Evolutionary conservation across 1,139 yeast species (phyloP).

Genomic region (Nakaseomyces uthaithaninus): DNA sequence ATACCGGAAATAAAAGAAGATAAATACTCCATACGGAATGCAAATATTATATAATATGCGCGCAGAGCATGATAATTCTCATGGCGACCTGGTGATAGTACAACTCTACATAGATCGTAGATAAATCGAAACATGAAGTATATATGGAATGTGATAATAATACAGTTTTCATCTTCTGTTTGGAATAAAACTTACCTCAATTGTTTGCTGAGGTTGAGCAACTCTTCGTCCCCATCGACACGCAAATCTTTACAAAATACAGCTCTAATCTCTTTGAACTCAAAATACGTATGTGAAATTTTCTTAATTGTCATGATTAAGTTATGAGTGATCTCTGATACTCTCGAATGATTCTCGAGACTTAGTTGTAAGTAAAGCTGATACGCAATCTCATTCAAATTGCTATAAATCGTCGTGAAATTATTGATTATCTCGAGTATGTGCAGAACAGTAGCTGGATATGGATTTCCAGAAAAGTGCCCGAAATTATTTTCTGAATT

Average conservation of each 20-base stretch:
- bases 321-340: conserved; percentile 14
- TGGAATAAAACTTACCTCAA: conserved; percentile 15
- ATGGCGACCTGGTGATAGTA: too few species aligned
- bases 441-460: conserved; percentile 24
- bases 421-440: conserved; percentile 21
- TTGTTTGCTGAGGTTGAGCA: conserved; percentile 21
- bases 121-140: neutral
- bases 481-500: conserved; percentile 18
- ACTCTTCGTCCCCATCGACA: conserved; percentile 25
- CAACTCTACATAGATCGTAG: neutral
- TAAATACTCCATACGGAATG: too few species aligned
- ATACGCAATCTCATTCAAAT: conserved; percentile 25
- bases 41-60: too few species aligned
- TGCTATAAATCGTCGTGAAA: conserved; percentile 19
- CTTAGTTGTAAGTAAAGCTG: conserved; percentile 26
- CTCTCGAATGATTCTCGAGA: conserved; percentile 17
- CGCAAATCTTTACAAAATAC: conserved; percentile 25
- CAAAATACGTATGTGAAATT: conserved; percentile 18
- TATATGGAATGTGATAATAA: neutral
- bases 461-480: conserved; percentile 22
- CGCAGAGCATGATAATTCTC: too few species aligned
- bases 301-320: conserved; percentile 19
- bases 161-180: neutral
- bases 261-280: conserved; percentile 17
- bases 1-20: too few species aligned